Base-by-base conservation (phyloP, 2,329 filamentous ascomycete genomes). In the Beauveria pseudobassiana region DNA sequence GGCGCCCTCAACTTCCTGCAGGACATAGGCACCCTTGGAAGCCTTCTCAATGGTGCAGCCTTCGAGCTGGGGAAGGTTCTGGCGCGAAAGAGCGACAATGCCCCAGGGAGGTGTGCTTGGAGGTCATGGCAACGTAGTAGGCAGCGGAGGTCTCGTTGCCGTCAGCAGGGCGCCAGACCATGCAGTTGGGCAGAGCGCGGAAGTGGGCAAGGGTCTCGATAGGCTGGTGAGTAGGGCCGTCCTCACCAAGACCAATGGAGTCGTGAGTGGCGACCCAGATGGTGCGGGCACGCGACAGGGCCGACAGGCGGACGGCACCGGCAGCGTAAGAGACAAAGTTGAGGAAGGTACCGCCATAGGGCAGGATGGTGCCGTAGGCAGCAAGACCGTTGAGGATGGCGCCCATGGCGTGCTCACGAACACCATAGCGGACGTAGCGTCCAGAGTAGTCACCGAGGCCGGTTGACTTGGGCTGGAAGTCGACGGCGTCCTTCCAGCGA, bases 301-400 rank as follows among this genome's bases (percentile, higher is more conserved):
- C 87, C 43, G 93, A 96, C 64, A 99, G 87, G 79, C 95, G 93
- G 74, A 98, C 89, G 71, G 95, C 88, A 78, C 95, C 95, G 67
- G 95, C 92, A 69, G 91, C 93, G 77, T 99, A 99, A 28, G 93
- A 98, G 69, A 98, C 92, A 78, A 99, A 99, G 89, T 98, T 99
- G 70, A 99, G 84, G 88, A 99, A 99, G 72, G 95, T 98, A 79
- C 95, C 95, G 68, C 87, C 87, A 69, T 93, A 96, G 69, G 95
- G 95, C 74, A 99, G 88, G 73, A 97, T 82, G 72, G 92, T 96
- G 70, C 95, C 95, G 78, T 98, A 99, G 66, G 93, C 95, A 67
- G 92, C 87, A 64, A 99, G 83, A 80, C 95, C 95, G 83, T 96
- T 96, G 81, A 96, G 89, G 78, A 96, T 91, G 72, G 90, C 90